Base-by-base conservation (phyloP, 768 basidiomycete genomes). In the Boletus subcaerulescens region DNA sequence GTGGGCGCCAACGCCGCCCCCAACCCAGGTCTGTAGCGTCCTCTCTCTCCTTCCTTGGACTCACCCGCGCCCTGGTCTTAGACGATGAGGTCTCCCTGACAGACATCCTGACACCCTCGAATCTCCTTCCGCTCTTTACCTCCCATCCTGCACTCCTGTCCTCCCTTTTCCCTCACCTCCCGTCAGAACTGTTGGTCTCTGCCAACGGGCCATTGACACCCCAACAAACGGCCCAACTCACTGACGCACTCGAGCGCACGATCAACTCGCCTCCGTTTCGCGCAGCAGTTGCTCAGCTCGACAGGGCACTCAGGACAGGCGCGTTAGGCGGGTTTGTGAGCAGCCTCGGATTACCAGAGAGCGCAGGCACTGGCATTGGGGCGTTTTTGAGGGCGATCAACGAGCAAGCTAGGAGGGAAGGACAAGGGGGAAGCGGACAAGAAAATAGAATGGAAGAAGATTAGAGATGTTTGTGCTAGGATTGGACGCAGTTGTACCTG, bases 181-280 rank as follows among this genome's bases (percentile, higher is more conserved):
- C 93, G 1, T 77, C 59, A n/a, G 65, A 67, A 5, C 73, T 95
- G 53, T 83, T 88, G 65, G 89, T 92, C 79, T 86, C 63, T 78
- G 93, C 29, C 87, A 88, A 11, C 74, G 36, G 29, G 14, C 59
- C 67, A 5, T 15, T 59, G 43, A 67, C 68, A 5, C 58, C 63
- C 0, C 57, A 70, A 1, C 63, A 70, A 45, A 61, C 52, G 1
- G 55, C 56, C 3, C 64, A 62, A 29, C 62, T 65, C 8, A 62
- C 67, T 1, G 86, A 92, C 49, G 84, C 76, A 4, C 75, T 97
- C 8, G 78, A 87, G 52, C 83, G 83, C 33, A 84, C 94, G 60
- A 83, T 95, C 56, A 81, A 84, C 56, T 90, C 89, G 2, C 87
- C 91, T 0, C 93, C 90, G 62, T 93, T 95, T 73, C 86, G 88